Evolutionary conservation across 2,329 filamentous ascomycete genomes (phyloP).

Genomic region (Fusarium buxicola): DNA sequence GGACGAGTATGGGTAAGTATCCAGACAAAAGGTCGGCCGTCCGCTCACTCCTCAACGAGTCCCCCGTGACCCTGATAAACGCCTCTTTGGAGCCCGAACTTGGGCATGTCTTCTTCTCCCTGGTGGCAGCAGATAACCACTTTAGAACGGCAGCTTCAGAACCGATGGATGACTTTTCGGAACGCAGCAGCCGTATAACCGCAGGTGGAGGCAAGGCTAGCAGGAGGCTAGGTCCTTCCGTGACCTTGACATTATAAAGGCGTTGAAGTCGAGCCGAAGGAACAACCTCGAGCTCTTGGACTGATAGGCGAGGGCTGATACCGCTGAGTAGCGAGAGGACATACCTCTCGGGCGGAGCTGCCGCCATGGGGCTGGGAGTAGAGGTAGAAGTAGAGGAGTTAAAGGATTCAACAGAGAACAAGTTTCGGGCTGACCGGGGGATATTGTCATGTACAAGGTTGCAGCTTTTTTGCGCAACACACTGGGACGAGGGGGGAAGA

Average conservation of each 20-base stretch:
- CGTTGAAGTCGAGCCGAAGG: slow-evolving; percentile 55
- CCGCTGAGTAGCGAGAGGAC: slow-evolving; percentile 43
- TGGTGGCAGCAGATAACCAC: slow-evolving; percentile 54
- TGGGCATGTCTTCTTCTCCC: slow-evolving; percentile 24
- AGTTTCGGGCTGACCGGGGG: slow-evolving; percentile 43
- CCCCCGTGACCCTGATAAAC: slow-evolving; percentile 3
- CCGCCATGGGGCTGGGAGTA: slow-evolving; percentile 36
- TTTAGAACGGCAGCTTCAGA: slow-evolving; percentile 59
- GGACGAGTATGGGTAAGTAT: slow-evolving; percentile 56
- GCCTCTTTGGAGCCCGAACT: slow-evolving; percentile 10
- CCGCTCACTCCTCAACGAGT: slow-evolving; percentile 1
- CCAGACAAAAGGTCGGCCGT: slow-evolving; percentile 38
- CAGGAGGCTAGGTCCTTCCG: slow-evolving; percentile 55
- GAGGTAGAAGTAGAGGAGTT: slow-evolving; percentile 16
- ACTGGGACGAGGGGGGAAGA: slow-evolving; percentile 39
- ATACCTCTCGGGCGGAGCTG: slow-evolving; percentile 38
- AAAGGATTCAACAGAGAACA: slow-evolving; percentile 38
- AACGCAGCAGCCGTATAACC: slow-evolving; percentile 59
- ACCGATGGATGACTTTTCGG: slow-evolving; percentile 57
- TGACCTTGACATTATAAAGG: slow-evolving; percentile 57
- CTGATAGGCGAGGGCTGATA: slow-evolving; percentile 40
- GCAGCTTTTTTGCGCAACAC: slow-evolving; percentile 43
- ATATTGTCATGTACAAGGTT: slow-evolving; percentile 44
- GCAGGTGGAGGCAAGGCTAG: slow-evolving; percentile 58
- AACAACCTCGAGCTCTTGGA: slow-evolving; percentile 46